A percentile compares a stretch with the other conserved stretches of the same genome.
phyloP scores from a whole-genome alignment of 2,329 filamentous ascomycete genomes.

The Tolypocladium sp. region DNA sequence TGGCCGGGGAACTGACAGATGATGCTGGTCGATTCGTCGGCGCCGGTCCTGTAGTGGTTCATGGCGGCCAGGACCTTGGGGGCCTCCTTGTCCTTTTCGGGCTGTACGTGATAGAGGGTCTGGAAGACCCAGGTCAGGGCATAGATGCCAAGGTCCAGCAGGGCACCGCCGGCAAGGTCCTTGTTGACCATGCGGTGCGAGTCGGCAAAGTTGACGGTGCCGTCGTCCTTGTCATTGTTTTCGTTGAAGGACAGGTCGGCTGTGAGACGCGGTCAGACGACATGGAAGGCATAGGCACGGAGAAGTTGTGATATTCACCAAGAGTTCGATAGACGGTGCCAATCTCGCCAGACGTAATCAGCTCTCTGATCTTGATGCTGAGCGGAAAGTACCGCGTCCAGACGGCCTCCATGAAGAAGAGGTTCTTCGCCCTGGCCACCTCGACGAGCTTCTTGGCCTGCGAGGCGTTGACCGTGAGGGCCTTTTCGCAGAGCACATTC shows the following conservation, averaged over 20 bases:
- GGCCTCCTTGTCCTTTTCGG: slow-evolving; percentile 54
- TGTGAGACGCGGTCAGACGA: slow-evolving; percentile 12
- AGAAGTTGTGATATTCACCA: slow-evolving; percentile 25
- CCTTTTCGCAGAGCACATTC: slow-evolving; percentile 85
- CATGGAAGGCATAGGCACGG: neutral
- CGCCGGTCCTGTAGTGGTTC: slow-evolving; percentile 64
- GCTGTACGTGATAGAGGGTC: slow-evolving; percentile 73
- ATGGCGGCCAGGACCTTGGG: slow-evolving; percentile 63
- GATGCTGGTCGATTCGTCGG: slow-evolving; percentile 71
- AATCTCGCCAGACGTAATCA: slow-evolving; percentile 45
- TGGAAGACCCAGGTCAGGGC: slow-evolving; percentile 87
- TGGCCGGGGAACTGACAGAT: slow-evolving; percentile 64
- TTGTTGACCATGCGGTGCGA: slow-evolving; percentile 72
- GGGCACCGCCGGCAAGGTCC: slow-evolving; percentile 71
- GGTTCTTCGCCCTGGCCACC: slow-evolving; percentile 60
- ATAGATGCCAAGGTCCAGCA: slow-evolving; percentile 84
- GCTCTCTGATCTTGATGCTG: slow-evolving; percentile 63
- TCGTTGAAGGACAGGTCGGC: slow-evolving; percentile 54
- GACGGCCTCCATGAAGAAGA: slow-evolving; percentile 79
- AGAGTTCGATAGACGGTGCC: slow-evolving; percentile 53
- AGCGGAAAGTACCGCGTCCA: slow-evolving; percentile 88
- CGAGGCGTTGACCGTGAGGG: slow-evolving; percentile 73
- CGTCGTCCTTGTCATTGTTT: slow-evolving; percentile 40
- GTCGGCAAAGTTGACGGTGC: slow-evolving; percentile 45
- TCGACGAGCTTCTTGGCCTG: slow-evolving; percentile 66